phyloP scores from a whole-genome alignment of 805 yeast species.

The Tetrapisispora taiwanensis region DNA sequence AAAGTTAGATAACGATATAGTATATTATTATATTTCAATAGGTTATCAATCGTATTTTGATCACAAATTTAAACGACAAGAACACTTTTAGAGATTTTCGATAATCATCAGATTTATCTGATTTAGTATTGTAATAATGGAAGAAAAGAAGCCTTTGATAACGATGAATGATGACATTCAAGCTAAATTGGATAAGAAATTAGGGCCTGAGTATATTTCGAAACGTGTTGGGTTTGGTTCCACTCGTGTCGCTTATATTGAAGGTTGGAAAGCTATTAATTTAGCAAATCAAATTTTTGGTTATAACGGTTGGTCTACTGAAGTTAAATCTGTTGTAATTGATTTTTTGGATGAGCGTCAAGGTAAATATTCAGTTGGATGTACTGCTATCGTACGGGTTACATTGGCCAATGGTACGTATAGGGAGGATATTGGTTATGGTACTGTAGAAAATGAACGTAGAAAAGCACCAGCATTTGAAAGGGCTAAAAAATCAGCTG shows the following conservation, averaged over 20 bases:
- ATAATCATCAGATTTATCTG: background rate
- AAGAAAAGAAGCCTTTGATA: constrained; percentile 13
- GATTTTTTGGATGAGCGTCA: constrained; percentile 61
- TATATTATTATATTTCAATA: no score
- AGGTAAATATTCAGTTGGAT: constrained; percentile 51
- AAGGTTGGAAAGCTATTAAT: constrained; percentile 77
- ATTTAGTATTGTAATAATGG: constrained; percentile 9
- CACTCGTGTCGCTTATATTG: constrained; percentile 57
- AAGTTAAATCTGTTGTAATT: constrained; percentile 51
- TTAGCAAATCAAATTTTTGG: constrained; percentile 77
- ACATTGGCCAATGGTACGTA: constrained; percentile 66
- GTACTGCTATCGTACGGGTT: constrained; percentile 64
- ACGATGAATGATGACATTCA: constrained; percentile 27
- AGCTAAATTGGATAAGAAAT: constrained; percentile 33
- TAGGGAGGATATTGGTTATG: constrained; percentile 79
- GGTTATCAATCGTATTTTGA: no score
- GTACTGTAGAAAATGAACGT: constrained; percentile 67
- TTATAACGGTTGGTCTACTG: constrained; percentile 75
- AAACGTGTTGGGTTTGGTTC: constrained; percentile 70
- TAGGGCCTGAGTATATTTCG: constrained; percentile 74
- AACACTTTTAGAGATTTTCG: no score
- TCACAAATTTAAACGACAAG: no score
- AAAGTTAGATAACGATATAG: no score
- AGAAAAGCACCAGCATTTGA: constrained; percentile 70
- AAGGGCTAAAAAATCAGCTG: constrained; percentile 74